Percentiles rank a stretch among this genome's conserved stretches.
Conservation (phyloP, 305 asterid genomes). For the Fraxinus angustifolia region DNA sequence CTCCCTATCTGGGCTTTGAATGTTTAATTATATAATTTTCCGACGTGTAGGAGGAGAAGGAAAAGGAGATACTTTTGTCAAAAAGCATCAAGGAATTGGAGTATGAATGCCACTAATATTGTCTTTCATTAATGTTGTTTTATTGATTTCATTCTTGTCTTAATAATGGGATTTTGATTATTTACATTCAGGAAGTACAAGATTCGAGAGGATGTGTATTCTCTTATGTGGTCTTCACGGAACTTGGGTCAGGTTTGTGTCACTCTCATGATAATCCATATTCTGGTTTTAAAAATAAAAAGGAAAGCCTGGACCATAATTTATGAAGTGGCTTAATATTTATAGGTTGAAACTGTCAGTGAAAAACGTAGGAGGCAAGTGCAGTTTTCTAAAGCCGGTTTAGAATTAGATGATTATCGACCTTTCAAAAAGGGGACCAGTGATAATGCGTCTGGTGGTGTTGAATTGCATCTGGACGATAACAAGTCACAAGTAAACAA, state of each 20-base stretch:
- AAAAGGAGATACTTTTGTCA: slow-evolving; percentile 52
- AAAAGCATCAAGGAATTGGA: slow-evolving; percentile 68
- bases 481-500: slow-evolving; percentile 21
- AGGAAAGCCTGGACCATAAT: not conserved
- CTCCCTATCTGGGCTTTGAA: slow-evolving; percentile 6
- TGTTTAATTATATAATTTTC: slow-evolving; percentile 14
- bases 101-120: slow-evolving; percentile 37
- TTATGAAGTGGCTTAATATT: slow-evolving; percentile 10
- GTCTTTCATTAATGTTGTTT: slow-evolving; percentile 2
- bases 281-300: not conserved
- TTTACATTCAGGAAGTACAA: slow-evolving; percentile 64
- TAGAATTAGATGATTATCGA: slow-evolving; percentile 39
- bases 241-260: slow-evolving; percentile 83
- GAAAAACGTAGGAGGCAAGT: slow-evolving; percentile 79
- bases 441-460: slow-evolving; percentile 16
- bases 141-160: not conserved
- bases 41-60: slow-evolving; percentile 72
- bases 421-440: slow-evolving; percentile 43
- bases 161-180: slow-evolving; percentile 13
- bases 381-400: slow-evolving; percentile 61
- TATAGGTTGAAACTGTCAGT: slow-evolving; percentile 74
- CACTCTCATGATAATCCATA: not conserved
- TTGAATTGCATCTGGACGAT: slow-evolving; percentile 31
- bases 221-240: slow-evolving; percentile 86
- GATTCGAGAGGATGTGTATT: slow-evolving; percentile 58